Conservation (phyloP, 1,284 basidiomycete species). For the Moesziomyces sp. region DNA sequence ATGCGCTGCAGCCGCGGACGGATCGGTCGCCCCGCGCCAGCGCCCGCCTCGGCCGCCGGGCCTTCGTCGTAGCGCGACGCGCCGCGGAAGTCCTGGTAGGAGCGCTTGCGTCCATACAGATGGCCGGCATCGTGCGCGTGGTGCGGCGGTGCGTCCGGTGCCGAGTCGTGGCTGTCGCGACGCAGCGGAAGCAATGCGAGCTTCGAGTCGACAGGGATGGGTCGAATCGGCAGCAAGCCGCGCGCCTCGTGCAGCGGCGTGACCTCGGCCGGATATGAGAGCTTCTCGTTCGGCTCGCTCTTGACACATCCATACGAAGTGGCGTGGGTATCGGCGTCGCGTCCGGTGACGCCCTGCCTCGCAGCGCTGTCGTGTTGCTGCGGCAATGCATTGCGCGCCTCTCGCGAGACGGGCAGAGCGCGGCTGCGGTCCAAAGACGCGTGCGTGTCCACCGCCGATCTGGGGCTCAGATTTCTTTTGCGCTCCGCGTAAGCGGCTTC, state of each 20-base stretch:
- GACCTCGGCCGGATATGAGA: constrained; percentile 30
- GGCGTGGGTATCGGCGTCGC: constrained; percentile 6
- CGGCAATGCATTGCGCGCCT: constrained; percentile 2
- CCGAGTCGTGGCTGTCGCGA: constrained; percentile 14
- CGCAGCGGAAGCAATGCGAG: constrained; percentile 18
- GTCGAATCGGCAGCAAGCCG: constrained; percentile 44
- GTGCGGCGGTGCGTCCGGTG: not conserved
- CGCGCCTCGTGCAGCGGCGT: constrained; percentile 46
- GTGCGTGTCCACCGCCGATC: constrained; percentile 10
- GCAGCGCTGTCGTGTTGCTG: constrained; percentile 10
- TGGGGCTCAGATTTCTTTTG: constrained; percentile 6
- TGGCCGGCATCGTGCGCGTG: constrained; percentile 9
- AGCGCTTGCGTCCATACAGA: constrained; percentile 34
- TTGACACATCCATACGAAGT: constrained; percentile 18
- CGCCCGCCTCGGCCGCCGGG: not conserved
- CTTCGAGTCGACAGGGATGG: constrained; percentile 42
- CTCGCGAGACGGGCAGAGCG: constrained; percentile 15
- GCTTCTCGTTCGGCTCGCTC: constrained; percentile 8
- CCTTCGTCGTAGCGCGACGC: constrained; percentile 8
- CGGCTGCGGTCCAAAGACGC: constrained; percentile 10
- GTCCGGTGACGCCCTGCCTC: constrained; percentile 1
- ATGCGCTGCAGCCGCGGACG: constrained; percentile 38
- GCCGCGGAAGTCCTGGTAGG: constrained; percentile 31
- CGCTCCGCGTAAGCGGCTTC: constrained; percentile 12
- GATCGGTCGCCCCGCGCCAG: constrained; percentile 1